Evolutionary conservation across 306 rosid genomes (phyloP), one percentile per base, ranked within the genome.

Genomic region (Lathyrus sativus): DNA sequence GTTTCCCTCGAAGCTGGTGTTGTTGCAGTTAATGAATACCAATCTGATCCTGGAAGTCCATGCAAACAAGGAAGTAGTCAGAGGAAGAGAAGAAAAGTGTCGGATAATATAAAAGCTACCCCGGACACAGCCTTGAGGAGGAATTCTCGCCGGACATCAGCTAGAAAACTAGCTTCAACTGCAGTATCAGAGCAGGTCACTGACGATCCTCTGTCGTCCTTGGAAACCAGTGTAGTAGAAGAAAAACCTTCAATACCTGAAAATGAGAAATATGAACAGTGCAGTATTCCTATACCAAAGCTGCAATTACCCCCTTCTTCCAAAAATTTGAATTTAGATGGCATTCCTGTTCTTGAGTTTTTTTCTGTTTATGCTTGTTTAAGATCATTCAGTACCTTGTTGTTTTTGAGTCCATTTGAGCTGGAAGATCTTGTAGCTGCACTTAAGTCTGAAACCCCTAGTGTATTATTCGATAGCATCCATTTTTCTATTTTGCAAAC

Each of bases 341-440:
- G 67, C 35, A 76, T 88, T 82, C 96, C 95, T 28, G 75, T 88
- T 74, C 95, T 90, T 81, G 96, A 90, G 48, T 63, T 90, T 60
- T 95, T 95, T 80, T 84, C 96, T n/a, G 78, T 95, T 57, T 90
- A 88, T 78, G 74, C 96, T 26, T 90, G 82, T 80, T 85, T 95
- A 66, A 84, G 95, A 78, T 90, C 99, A 12, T 93, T 93, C 78
- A 93, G 99, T 68, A 85, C 89, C 57, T 48, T 87, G 14, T 83
- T 95, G 71, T 90, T 86, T 84, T 83, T 95, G 85, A 95, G 99
- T 76, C 97, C 97, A 39, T 95, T 95, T 80, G 89, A 90, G 87
- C 71, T 95, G 89, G 95, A 87, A 80, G 92, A 88, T 76, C 86
- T 95, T 69, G 95, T 84, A 71, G 87, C 80, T 3, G 86, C 89